These are phyloP conservation scores for Huntiella abstrusa DNA, from an alignment of 2,329 filamentous ascomycete genomes.

Conservation along the genomic window DNA sequence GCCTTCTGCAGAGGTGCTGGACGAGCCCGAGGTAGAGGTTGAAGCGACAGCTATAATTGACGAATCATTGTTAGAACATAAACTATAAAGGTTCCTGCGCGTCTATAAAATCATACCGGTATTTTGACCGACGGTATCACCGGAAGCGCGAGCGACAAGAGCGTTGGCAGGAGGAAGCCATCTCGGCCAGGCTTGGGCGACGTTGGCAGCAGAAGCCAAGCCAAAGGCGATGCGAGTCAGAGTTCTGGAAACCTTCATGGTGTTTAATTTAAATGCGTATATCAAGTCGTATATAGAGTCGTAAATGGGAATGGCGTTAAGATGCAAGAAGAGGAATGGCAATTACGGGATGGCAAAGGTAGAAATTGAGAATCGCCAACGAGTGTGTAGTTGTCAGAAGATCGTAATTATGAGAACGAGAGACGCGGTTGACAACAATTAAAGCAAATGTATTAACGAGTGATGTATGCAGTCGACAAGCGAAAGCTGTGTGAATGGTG, in stretches of 20 bases:
- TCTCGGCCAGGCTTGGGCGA: conserved; percentile 36
- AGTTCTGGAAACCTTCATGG: conserved; percentile 31
- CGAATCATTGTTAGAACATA: not conserved
- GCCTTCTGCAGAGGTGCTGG: not conserved
- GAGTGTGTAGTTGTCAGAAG: not conserved
- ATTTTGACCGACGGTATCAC: conserved; percentile 14
- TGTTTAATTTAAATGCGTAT: not conserved
- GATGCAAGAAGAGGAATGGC: conserved; percentile 1
- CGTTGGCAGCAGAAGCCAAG: conserved; percentile 29
- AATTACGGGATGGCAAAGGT: not conserved
- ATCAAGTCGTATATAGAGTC: not conserved
- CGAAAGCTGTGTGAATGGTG: not conserved
- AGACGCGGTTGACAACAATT: not conserved
- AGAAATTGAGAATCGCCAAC: not conserved
- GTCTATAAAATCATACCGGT: conserved; percentile 9
- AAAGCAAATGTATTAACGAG: not conserved
- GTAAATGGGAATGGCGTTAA: conserved; percentile 1
- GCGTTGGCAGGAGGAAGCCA: conserved; percentile 31
- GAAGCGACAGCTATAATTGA: conserved; percentile 6
- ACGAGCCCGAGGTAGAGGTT: conserved; percentile 2
- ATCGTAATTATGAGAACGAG: not conserved
- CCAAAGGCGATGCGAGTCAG: conserved; percentile 30
- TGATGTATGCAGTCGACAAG: not conserved
- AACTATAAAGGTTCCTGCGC: not conserved
- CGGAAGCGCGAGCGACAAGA: conserved; percentile 32